Base-by-base conservation (phyloP, 2,329 filamentous ascomycete genomes). In the Fusarium praegraminearum region DNA sequence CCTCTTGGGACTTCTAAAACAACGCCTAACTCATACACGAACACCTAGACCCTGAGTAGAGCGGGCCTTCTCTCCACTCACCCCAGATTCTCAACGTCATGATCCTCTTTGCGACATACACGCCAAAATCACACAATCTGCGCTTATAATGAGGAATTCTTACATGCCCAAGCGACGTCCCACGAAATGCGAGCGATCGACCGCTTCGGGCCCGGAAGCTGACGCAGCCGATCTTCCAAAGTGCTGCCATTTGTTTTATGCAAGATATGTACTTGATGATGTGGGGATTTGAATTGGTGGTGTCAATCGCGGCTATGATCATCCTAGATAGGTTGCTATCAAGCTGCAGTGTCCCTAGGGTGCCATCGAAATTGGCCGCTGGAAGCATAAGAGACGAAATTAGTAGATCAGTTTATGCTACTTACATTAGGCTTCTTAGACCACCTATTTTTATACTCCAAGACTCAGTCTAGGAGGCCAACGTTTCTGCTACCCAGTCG, bases 111-210 rank as follows among this genome's bases (percentile, higher is more conserved):
- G 50, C 72, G 62, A 75, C 72, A 75, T 73, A 44, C 56, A 65
- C 67, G 62, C 72, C 69, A 75, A 75, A 75, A 75, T 75, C 69
- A 73, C 73, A 75, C 73, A 74, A 75, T 73, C 45, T 50, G 24
- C 28, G 36, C 51, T 52, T 57, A 49, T 45, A 43, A 46, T 46
- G 60, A 49, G 41, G 49, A 47, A 44, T 49, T 38, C 56, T 52
- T 62, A 45, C 46, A 43, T 41, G 55, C 16, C 28, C 28, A 10
- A 52, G 32, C 24, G 35, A 47, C 16, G 38, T 24, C 40, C 49
- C 40, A n/a, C 11, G 50, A 52, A 32, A 57, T 18, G n/a, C 40
- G 71, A 60, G 68, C 60, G 71, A 72, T 73, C 69, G 71, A 50
- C 65, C 65, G 62, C 38, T 45, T 60, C 54, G 50, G 64, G 26